These are phyloP conservation scores for Calocybe gambosa DNA, from an alignment of 1,284 basidiomycete genomes.

Conservation along the genomic window DNA sequence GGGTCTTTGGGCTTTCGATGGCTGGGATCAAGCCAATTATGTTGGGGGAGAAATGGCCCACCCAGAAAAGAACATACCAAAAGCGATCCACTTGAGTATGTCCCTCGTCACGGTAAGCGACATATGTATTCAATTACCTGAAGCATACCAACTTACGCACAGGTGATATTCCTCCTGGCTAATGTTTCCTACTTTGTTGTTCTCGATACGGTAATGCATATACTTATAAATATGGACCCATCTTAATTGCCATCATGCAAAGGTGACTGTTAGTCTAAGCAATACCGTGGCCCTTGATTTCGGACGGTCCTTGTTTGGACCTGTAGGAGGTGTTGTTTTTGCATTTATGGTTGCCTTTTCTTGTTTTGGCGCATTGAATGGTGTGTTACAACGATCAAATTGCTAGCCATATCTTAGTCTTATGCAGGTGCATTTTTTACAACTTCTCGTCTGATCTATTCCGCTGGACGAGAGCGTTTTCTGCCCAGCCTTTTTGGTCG, in stretches of 20 bases:
- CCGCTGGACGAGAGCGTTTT: conserved; percentile 84
- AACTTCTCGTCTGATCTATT: conserved; percentile 78
- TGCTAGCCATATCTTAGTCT: conserved; percentile 9
- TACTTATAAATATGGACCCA: not conserved
- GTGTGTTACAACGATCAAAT: conserved; percentile 27
- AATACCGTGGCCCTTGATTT: conserved; percentile 97
- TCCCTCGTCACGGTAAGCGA: conserved; percentile 59
- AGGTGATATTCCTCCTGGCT: conserved; percentile 74
- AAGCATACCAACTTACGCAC: conserved; percentile 1
- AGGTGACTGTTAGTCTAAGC: conserved; percentile 64
- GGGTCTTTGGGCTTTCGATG: conserved; percentile 93
- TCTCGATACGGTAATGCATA: conserved; percentile 61
- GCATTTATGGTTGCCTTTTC: conserved; percentile 89
- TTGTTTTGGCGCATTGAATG: conserved; percentile 90
- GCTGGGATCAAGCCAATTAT: conserved; percentile 89
- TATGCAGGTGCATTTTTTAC: conserved; percentile 72
- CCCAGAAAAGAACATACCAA: conserved; percentile 82
- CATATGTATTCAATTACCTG: not conserved
- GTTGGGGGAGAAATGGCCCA: conserved; percentile 90
- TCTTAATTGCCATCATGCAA: not conserved
- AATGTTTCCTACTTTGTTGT: conserved; percentile 94
- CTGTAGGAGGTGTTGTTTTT: conserved; percentile 81
- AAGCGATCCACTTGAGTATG: conserved; percentile 88
- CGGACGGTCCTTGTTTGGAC: conserved; percentile 81
- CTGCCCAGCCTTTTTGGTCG: conserved; percentile 79